Evolutionary conservation across 2,329 filamentous ascomycete genomes (phyloP), one percentile per base, ranked within the genome.

Genomic region (Sordariomycetes sp.): DNA sequence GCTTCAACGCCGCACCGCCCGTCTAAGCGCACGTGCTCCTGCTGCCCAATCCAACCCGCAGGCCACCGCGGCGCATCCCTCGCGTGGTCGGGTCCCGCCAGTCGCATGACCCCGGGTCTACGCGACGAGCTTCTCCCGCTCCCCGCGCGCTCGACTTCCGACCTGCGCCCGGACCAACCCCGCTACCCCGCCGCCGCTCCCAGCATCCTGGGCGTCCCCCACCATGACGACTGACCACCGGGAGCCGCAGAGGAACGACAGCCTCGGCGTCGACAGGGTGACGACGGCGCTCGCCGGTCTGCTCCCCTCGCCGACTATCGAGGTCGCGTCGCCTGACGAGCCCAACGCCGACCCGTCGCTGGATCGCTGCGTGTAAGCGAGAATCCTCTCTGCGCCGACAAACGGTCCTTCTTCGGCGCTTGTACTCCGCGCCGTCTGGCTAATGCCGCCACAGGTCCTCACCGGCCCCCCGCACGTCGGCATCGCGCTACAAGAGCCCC

Each of bases 221-320:
- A 24, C 54, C 42, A 56, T 56, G 54, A 52, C 54, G 28, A n/a
- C 54, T 10, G 28, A 45, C 25, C 45, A 35, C 32, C 25, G 7
- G 15, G 15, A 35, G 24, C 45, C n/a, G 45, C 25, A 10, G 42
- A 48, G 42, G 42, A 48, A n/a, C 10, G 54, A 51, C 17, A 52
- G 20, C 6, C 2, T 22, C 24, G 54, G 52, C 13, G 45, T 35
- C 28, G 28, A 56, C 45, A 36, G 13, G 24, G 8, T 51, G 25
- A 36, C 54, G 12, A 10, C 28, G 7, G 34, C 42, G 20, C 15
- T 56, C 24, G 58, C 62, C 35, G 64, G 65, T 58, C n/a, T n/a
- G n/a, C 58, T 70, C 32, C 63, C 65, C 56, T 73, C 72, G 48
- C 72, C 72, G 42, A 66, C 62, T 36, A 74, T 75, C 60, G 67